Percentiles rank a stretch among this genome's conserved stretches.
Conservation (phyloP, 768 basidiomycete genomes). For the Phaeotremella skinneri region DNA sequence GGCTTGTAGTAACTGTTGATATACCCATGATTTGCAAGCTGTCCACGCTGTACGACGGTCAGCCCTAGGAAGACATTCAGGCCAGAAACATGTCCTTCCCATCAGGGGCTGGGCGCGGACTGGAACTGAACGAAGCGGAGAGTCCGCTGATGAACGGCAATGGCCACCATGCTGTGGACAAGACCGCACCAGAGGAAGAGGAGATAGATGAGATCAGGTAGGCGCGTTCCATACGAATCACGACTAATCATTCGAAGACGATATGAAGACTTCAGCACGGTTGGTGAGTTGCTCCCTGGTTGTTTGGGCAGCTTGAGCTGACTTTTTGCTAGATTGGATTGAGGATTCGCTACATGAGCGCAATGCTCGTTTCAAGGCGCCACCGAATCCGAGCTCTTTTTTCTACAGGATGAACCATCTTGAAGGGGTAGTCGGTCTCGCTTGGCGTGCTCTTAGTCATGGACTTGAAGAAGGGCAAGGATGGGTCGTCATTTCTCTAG, state of each 20-base stretch:
- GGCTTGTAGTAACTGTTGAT: too few species aligned
- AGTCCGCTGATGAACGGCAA: constrained; percentile 32
- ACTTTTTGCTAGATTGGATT: constrained; percentile 74
- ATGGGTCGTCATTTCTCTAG: constrained; percentile 86
- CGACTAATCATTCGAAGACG: constrained; percentile 57
- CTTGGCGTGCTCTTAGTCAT: constrained; percentile 63
- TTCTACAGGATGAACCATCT: constrained; percentile 46
- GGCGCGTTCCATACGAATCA: neutral
- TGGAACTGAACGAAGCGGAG: constrained; percentile 16
- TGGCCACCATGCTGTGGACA: neutral
- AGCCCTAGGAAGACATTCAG: too few species aligned
- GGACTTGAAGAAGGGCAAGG: constrained; percentile 72
- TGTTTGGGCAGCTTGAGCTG: constrained; percentile 6
- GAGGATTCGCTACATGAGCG: constrained; percentile 90
- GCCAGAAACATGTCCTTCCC: constrained; percentile 44
- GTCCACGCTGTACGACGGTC: neutral
- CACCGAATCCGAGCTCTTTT: constrained; percentile 51
- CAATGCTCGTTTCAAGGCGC: constrained; percentile 60
- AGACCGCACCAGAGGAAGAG: constrained; percentile 27
- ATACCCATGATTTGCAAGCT: neutral
- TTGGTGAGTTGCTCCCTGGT: constrained; percentile 60
- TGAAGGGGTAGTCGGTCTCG: constrained; percentile 49
- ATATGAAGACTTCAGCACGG: constrained; percentile 92
- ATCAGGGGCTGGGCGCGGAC: constrained; percentile 5
- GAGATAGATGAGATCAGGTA: constrained; percentile 35